Evolutionary conservation across 179 eudicot genomes (phyloP).

Genomic region (Spergularia azorica): DNA sequence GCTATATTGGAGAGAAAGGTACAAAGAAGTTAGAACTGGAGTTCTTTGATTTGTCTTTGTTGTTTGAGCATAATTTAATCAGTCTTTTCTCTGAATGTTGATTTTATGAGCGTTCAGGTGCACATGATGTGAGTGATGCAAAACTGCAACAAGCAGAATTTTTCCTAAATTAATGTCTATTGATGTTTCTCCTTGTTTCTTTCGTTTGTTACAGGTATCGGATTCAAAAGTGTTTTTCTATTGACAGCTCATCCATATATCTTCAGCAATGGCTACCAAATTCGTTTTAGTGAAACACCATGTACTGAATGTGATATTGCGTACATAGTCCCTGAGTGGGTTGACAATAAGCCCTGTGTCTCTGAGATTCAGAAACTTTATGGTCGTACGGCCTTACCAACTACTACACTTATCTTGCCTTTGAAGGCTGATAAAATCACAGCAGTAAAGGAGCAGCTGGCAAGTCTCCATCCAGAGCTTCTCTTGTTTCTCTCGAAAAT

Average conservation of each 20-base stretch:
- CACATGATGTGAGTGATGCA: no score
- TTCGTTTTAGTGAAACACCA: constrained; percentile 65
- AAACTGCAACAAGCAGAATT: no score
- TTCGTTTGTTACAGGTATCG: constrained; percentile 52
- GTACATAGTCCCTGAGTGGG: constrained; percentile 84
- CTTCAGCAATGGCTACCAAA: constrained; percentile 79
- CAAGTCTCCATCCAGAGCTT: constrained; percentile 68
- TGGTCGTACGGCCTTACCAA: constrained; percentile 49
- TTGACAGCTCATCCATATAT: constrained; percentile 64
- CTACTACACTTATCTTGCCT: constrained; percentile 65
- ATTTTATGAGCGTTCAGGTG: no score
- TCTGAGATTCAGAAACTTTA: constrained; percentile 49
- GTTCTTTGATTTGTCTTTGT: neutral
- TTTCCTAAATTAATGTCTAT: no score
- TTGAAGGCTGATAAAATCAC: constrained; percentile 60
- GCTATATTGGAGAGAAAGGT: constrained; percentile 85
- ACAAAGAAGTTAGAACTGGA: constrained; percentile 11
- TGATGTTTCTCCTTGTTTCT: no score
- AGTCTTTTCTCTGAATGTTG: neutral
- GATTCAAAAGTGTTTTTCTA: constrained; percentile 80
- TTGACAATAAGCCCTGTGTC: constrained; percentile 53
- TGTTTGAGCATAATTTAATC: neutral
- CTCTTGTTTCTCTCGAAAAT: constrained; percentile 67
- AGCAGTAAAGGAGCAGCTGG: constrained; percentile 64
- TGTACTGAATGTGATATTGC: constrained; percentile 57